A percentile compares a stretch with the other conserved stretches of the same genome.
phyloP scores from a whole-genome alignment of 208 protist species.

The Perkinsela sp. region DNA sequence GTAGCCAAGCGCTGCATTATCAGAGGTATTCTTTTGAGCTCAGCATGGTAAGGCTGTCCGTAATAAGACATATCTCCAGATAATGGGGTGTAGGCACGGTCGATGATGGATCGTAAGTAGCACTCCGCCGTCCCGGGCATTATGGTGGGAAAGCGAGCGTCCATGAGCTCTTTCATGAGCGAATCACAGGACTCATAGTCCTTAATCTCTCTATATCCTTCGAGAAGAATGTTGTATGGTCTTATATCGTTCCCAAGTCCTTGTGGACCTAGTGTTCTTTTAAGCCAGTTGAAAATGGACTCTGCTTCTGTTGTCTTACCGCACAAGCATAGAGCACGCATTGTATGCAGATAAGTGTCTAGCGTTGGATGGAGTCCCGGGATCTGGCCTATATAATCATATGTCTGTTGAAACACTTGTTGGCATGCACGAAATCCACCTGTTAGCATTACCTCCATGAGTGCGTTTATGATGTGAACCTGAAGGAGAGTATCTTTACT shows the following conservation, averaged over 20 bases:
- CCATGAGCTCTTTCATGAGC: slow-evolving; percentile 43
- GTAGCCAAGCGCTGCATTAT: slow-evolving; percentile 41
- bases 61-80: slow-evolving; percentile 28
- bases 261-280: slow-evolving; percentile 10
- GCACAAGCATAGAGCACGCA: slow-evolving; percentile 23
- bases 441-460: background rate
- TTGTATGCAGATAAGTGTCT: slow-evolving; percentile 34
- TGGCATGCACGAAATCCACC: background rate
- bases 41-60: slow-evolving; percentile 29
- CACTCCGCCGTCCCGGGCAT: slow-evolving; percentile 28
- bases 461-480: background rate
- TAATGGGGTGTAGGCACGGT: slow-evolving; percentile 42
- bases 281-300: slow-evolving; percentile 28
- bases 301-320: slow-evolving; percentile 40
- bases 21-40: slow-evolving; percentile 59
- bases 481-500: background rate
- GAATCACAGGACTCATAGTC: slow-evolving; percentile 30
- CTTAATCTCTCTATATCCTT: slow-evolving; percentile 30
- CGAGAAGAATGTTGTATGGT: slow-evolving; percentile 36
- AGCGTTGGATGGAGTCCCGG: slow-evolving; percentile 26
- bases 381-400: slow-evolving; percentile 41
- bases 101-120: slow-evolving; percentile 50
- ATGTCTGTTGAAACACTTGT: slow-evolving; percentile 19
- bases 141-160: slow-evolving; percentile 39
- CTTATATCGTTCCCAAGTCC: slow-evolving; percentile 17